Evolutionary conservation across 2,329 filamentous ascomycete genomes (phyloP).

Genomic region (Trichoderma cornu-damae): DNA sequence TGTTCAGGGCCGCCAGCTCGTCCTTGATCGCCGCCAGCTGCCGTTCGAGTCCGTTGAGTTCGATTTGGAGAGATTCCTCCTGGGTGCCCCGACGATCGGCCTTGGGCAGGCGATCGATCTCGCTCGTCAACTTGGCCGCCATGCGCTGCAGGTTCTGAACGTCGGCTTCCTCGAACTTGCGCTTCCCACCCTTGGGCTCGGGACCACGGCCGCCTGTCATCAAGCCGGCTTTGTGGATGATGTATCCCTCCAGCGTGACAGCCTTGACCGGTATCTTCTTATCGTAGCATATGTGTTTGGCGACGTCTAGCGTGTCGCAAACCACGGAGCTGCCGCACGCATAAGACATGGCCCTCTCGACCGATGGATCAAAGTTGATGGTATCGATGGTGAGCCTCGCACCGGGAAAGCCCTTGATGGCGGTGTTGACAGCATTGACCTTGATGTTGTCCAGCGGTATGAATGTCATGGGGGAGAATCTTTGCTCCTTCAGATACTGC

Average conservation of each 20-base stretch:
- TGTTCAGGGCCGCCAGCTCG: constrained; percentile 71
- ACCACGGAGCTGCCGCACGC: constrained; percentile 94
- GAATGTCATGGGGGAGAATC: constrained; percentile 83
- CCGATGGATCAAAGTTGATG: constrained; percentile 82
- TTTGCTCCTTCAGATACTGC: constrained; percentile 85
- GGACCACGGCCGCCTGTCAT: constrained; percentile 93
- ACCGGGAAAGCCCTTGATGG: constrained; percentile 80
- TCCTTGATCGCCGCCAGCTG: constrained; percentile 65
- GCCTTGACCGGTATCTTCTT: constrained; percentile 85
- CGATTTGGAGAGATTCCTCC: constrained; percentile 75
- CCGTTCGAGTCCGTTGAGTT: constrained; percentile 74
- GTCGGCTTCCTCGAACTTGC: constrained; percentile 84
- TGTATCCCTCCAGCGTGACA: constrained; percentile 88
- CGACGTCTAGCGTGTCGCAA: constrained; percentile 79
- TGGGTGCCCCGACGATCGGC: constrained; percentile 68
- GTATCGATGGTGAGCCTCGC: constrained; percentile 91
- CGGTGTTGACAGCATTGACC: constrained; percentile 83
- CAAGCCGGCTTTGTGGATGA: constrained; percentile 92
- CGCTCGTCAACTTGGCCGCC: constrained; percentile 68
- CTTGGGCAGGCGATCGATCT: constrained; percentile 75
- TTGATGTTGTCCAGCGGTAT: constrained; percentile 97
- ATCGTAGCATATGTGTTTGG: constrained; percentile 84
- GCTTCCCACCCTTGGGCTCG: constrained; percentile 66
- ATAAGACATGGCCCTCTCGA: constrained; percentile 90
- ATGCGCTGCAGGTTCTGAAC: constrained; percentile 77